Conservation (phyloP, 768 basidiomycete genomes). For the Dendrothele bispora region DNA sequence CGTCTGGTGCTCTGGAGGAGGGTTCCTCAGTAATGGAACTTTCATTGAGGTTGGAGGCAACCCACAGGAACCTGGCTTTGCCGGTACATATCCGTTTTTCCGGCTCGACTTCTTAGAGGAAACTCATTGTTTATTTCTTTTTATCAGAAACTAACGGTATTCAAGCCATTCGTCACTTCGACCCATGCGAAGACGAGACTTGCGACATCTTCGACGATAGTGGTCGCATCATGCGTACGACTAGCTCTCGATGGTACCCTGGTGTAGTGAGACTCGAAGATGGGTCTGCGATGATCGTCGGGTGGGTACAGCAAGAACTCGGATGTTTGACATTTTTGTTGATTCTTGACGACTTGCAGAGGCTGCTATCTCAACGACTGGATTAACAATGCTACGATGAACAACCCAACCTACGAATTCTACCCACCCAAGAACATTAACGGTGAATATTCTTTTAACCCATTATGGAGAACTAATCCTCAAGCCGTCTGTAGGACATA, state of each 20-base stretch:
- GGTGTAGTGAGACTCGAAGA: background rate
- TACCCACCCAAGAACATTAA: constrained; percentile 16
- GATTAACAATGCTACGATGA: constrained; percentile 8
- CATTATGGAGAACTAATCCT: too few relatives aligned
- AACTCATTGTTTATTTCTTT: background rate
- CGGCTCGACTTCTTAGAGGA: too few relatives aligned
- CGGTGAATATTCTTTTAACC: too few relatives aligned
- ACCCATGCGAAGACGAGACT: constrained; percentile 3
- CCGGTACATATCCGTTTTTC: constrained; percentile 6
- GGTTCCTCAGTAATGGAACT: constrained; percentile 51
- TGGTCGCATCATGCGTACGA: background rate
- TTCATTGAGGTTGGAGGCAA: background rate
- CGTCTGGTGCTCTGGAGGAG: constrained; percentile 12
- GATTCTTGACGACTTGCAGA: constrained; percentile 7
- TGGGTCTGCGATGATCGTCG: background rate
- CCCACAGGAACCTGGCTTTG: constrained; percentile 3
- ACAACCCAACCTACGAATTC: constrained; percentile 15
- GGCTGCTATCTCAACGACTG: constrained; percentile 11
- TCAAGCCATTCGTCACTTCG: constrained; percentile 7
- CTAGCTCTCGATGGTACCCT: constrained; percentile 1
- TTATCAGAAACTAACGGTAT: background rate
- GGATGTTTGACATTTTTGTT: too few relatives aligned
- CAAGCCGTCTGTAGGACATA: background rate
- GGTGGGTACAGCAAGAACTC: too few relatives aligned
- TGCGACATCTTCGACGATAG: background rate